Evolutionary conservation across 1,284 basidiomycete species (phyloP).

Genomic region (Laetiporus sulphureus): DNA sequence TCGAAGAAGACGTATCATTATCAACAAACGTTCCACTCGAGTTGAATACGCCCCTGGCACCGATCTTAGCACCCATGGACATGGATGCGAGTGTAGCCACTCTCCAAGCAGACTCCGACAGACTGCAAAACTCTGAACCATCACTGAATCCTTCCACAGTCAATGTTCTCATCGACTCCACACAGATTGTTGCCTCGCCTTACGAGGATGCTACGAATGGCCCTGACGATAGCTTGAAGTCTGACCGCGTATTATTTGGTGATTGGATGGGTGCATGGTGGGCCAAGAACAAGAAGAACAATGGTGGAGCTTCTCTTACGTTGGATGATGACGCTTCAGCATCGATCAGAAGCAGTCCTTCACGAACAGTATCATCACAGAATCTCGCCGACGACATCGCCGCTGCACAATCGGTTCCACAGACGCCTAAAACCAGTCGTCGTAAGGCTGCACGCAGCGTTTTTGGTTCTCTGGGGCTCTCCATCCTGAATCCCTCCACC

Average conservation of each 20-base stretch:
- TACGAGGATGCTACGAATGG: not conserved
- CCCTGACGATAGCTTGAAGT: slow-evolving; percentile 8
- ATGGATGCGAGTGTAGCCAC: no score
- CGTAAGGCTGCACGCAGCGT: slow-evolving; percentile 52
- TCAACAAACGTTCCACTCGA: slow-evolving; percentile 29
- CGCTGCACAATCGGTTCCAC: slow-evolving; percentile 9
- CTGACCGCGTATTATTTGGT: slow-evolving; percentile 22
- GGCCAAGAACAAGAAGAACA: slow-evolving; percentile 36
- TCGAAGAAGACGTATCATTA: slow-evolving; percentile 49
- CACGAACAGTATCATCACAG: slow-evolving; percentile 2
- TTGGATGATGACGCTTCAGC: slow-evolving; percentile 8
- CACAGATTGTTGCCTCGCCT: not conserved
- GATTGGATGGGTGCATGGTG: slow-evolving; percentile 69
- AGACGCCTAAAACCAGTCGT: slow-evolving; percentile 22
- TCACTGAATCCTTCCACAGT: not conserved
- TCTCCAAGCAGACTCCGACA: no score
- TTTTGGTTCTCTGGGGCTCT: slow-evolving; percentile 64
- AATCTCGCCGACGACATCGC: slow-evolving; percentile 10
- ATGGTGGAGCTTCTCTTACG: slow-evolving; percentile 16
- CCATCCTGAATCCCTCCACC: slow-evolving; percentile 46
- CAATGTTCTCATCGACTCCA: not conserved
- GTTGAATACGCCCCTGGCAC: slow-evolving; percentile 18
- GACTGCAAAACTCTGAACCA: slow-evolving; percentile 2
- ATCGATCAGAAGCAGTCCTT: slow-evolving; percentile 12
- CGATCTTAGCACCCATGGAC: no score